Evolutionary conservation across 345 rosid species (phyloP).

Genomic region (Raphanus sativus): DNA sequence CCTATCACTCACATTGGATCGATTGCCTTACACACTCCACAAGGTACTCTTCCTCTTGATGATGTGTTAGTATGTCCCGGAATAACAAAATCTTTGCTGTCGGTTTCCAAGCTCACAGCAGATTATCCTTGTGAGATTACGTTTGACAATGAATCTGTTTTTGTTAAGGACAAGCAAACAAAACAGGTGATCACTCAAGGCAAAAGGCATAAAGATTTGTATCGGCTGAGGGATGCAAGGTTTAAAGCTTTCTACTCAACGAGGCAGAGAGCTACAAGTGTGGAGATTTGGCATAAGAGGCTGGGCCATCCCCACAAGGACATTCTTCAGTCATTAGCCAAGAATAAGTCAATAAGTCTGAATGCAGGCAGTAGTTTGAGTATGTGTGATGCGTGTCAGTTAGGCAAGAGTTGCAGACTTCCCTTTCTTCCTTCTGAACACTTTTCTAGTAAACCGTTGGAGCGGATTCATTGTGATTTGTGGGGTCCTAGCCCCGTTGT

Average conservation of each 20-base stretch:
- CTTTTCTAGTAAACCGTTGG: not conserved
- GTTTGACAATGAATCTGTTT: not conserved
- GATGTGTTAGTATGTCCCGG: not conserved
- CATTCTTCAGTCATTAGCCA: not conserved
- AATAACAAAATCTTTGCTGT: not conserved
- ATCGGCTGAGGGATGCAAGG: too few species aligned
- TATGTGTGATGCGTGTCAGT: not conserved
- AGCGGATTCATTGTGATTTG: not conserved
- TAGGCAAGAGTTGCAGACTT: not conserved
- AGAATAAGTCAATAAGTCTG: not conserved
- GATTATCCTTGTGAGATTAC: not conserved
- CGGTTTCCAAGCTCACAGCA: not conserved
- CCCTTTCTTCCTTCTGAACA: not conserved
- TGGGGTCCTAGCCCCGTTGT: not conserved
- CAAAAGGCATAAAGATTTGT: not conserved
- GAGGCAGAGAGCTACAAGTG: not conserved
- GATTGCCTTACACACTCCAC: not conserved
- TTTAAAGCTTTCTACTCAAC: not conserved
- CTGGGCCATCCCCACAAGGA: not conserved
- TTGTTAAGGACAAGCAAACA: not conserved
- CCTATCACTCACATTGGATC: not conserved
- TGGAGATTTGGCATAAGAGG: not conserved
- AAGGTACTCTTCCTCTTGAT: not conserved
- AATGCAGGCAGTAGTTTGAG: not conserved
- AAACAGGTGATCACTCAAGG: not conserved